Evolutionary conservation across 495 filamentous ascomycete genomes (phyloP), one percentile per base, ranked within the genome.

Genomic region (Chaetomidium leptoderma): DNA sequence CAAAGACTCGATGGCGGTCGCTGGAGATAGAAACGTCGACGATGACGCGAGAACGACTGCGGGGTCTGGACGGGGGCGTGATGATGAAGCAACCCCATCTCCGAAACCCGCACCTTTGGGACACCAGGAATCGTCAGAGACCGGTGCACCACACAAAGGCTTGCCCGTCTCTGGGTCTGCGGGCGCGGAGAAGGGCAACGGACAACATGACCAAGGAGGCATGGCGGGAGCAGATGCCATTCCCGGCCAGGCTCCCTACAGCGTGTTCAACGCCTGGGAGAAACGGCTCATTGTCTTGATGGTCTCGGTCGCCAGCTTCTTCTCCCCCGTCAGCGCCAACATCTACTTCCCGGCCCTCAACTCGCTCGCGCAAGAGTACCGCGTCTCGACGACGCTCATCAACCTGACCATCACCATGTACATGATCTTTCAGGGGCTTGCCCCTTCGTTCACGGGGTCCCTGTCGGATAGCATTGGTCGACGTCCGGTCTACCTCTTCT

Each of bases 291-390:
- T 88, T 48, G 79, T 89, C 48, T 72, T 83, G 50, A 76, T 82
- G 47, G 83, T 83, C 35, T 79, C 84, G 10, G 66, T 78, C 51
- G 79, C 74, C 11, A 80, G 83, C 21, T 84, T 88, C 68, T 87
- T 88, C 74, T 90, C 87, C 0, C 86, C 87, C 1, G 68, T 91
- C 11, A 84, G 83, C 11, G 82, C 84, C 1, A 69, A 74, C 32
- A 89, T 91, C 58, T 92, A 92, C 70, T 85, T 87, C 48, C 87
- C 87, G 5, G 83, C 86, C 0, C 72, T 91, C 39, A 78, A 73
- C n/a, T 69, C 71, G 0, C 63, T 89, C 6, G 72, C 82, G 0
- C 27, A 64, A 0, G 78, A 83, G 24, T 77, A 86, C 55, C 13
- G 79, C 16, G 76, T 86, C 16, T 78, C 79, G 0, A 57, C 70